Base-by-base conservation (phyloP, 257 asterid genomes). In the Solanum pinnatisectum region DNA sequence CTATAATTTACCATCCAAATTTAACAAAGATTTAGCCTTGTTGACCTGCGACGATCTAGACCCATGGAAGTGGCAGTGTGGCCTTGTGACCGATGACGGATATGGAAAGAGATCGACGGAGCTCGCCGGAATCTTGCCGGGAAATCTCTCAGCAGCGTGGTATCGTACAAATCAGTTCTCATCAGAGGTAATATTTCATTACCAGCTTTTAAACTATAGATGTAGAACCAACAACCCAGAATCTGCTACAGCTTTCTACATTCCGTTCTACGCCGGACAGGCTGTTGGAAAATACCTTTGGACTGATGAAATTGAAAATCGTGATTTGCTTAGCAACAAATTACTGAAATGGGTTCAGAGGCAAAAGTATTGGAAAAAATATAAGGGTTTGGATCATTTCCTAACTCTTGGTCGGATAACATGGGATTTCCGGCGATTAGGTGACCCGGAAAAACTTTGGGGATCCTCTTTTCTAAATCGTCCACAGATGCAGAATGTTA, bases 21-120 rank as follows among this genome's bases (percentile, higher is more conserved):
- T 93, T 87, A 96, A 95, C 73, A 87, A 60, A 59, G 99, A 97
- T 39, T 86, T 95, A 87, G 90, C 92, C 10, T 49, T 90, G 7
- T 67, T 89, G 71, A 89, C 89, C 30, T 96, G 98, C 87, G 92
- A 94, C 36, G 99, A 96, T 82, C 93, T 97, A 32, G 91, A 95
- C 65, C 96, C 90, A 2, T 97, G 98, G 97, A 92, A 91, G 59
- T 97, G 99, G 99, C 95, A 96, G 65, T 96, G 99, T 89, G 99
- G 99, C 12, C 92, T 96, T 27, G 79, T 90, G 4, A 33, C 97
- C 10, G 94, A 95, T 91, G 93, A 96, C 89, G 99, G 99, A 1
- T 97, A 92, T 90, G 99, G 99, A 70, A 90, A 88, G 68, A 86
- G 90, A 68, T 95, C 98, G 56, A 8, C 89, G 87, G 87, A 89